Evolutionary conservation across 202 grass and related monocot species (phyloP).

Genomic region (Schoenoplectus tabernaemontani): DNA sequence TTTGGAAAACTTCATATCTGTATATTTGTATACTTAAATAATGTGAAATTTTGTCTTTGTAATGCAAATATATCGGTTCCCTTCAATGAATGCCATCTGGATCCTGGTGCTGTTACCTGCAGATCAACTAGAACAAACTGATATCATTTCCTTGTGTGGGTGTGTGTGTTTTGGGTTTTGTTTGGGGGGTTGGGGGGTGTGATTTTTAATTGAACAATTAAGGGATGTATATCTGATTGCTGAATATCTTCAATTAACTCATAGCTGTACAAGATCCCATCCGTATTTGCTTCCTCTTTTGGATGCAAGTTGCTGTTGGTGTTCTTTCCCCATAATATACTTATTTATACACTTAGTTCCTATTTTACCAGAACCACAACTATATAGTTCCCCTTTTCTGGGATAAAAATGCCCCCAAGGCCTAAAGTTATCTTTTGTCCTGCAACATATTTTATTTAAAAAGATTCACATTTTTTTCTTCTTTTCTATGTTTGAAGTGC

Average conservation of each 20-base stretch:
- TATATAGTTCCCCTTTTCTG: not conserved
- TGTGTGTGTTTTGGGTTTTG: not conserved
- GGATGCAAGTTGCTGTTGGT: not conserved
- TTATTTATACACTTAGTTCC: not conserved
- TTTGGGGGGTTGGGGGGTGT: not conserved
- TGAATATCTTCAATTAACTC: not conserved
- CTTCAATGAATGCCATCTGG: not conserved
- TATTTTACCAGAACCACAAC: not conserved
- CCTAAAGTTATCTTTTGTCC: not conserved
- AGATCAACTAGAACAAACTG: not conserved
- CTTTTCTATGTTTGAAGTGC: constrained; percentile 37
- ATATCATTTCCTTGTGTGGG: not conserved
- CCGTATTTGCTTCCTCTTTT: not conserved
- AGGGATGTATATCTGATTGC: not conserved
- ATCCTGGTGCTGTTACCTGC: not conserved
- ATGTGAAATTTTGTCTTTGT: not conserved
- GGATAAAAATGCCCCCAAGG: not conserved
- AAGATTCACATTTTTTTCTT: not conserved
- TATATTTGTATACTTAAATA: constrained; percentile 2
- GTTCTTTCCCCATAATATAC: not conserved
- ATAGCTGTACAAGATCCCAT: not conserved
- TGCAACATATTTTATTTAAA: constrained; percentile 25
- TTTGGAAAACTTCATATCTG: not conserved
- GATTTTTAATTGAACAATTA: not conserved
- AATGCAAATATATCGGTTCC: not conserved